Base-by-base conservation (phyloP, 2,329 filamentous ascomycete genomes). In the Penicillium sp. region DNA sequence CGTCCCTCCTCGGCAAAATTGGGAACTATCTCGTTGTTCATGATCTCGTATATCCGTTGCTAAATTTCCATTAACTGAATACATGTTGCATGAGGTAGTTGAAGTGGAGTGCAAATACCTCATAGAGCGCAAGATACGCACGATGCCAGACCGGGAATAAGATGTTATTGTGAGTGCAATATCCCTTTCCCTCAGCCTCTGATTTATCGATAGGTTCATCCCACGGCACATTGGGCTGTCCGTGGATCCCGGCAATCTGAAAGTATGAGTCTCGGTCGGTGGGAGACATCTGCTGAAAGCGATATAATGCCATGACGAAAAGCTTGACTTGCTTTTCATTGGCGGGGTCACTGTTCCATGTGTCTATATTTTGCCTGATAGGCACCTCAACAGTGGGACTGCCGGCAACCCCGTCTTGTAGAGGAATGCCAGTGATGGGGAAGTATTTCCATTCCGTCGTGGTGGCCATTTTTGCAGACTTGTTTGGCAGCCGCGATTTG, bases 101-200 rank as follows among this genome's bases (percentile, higher is more conserved):
- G 19, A 27, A 3, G 7, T 42, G 4, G 5, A 14, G 2, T 11
- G 3, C 11, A 13, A 19, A 14, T 43, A 66, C 83, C 76, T 89
- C 81, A 58, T 77, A 86, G 4, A 88, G 74, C 6, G 82, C 78
- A 55, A 95, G 78, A 72, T 93, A 96, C 0, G 90, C 89, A 46
- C 91, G 84, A 78, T 96, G 91, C 91, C 91, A 96, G 44, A 87
- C 84, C 26, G 88, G 85, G 71, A 96, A 95, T 14, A 95, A 77
- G 50, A 88, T 84, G 4, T 88, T 89, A 35, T 81, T 84, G 74
- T 96, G 91, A 16, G 85, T 85, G 71, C 91, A 96, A 71, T 93
- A 96, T 47, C 90, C 90, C n/a, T 79, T 52, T 22, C 45, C 39
- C 44, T 48, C 44, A 11, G 56, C 46, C 27, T 54, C 57, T 29